These are phyloP conservation scores for Solanum paucissectum DNA, from an alignment of 257 asterid genomes.

Conservation along the genomic window DNA sequence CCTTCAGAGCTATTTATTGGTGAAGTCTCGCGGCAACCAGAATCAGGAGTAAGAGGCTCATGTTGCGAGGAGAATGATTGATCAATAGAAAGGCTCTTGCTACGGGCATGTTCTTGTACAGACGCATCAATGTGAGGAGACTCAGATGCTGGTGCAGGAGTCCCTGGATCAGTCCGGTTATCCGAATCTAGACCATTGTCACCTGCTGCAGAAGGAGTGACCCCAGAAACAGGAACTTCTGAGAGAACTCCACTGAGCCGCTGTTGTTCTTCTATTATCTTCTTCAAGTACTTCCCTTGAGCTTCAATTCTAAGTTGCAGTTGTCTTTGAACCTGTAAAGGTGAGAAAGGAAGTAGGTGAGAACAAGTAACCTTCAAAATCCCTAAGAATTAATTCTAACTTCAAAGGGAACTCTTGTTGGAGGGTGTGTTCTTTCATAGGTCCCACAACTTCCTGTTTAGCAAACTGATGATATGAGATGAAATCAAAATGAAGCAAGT, in stretches of 20 bases:
- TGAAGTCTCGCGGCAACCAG: slow-evolving; percentile 38
- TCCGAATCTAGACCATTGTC: slow-evolving; percentile 38
- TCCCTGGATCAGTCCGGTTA: slow-evolving; percentile 52
- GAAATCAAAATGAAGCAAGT: neutral
- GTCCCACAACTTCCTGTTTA: neutral
- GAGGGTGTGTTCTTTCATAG: neutral
- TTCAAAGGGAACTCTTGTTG: neutral
- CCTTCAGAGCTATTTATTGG: slow-evolving; percentile 30
- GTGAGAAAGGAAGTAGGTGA: neutral
- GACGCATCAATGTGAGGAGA: slow-evolving; percentile 42
- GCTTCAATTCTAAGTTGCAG: slow-evolving; percentile 93
- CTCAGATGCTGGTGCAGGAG: slow-evolving; percentile 81
- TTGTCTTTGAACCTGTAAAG: slow-evolving; percentile 87
- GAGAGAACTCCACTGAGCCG: slow-evolving; percentile 67
- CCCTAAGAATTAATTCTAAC: neutral
- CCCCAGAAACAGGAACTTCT: slow-evolving; percentile 44
- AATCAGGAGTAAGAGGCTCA: slow-evolving; percentile 83
- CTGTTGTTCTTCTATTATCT: slow-evolving; percentile 93
- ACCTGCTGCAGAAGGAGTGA: slow-evolving; percentile 28
- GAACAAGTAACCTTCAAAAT: neutral
- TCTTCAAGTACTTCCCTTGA: slow-evolving; percentile 91
- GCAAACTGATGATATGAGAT: neutral
- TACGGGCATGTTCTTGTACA: slow-evolving; percentile 28
- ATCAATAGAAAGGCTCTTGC: slow-evolving; percentile 53
- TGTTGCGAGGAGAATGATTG: slow-evolving; percentile 73